Base-by-base conservation (phyloP, 305 asterid genomes). In the Euphrasia arctica region DNA sequence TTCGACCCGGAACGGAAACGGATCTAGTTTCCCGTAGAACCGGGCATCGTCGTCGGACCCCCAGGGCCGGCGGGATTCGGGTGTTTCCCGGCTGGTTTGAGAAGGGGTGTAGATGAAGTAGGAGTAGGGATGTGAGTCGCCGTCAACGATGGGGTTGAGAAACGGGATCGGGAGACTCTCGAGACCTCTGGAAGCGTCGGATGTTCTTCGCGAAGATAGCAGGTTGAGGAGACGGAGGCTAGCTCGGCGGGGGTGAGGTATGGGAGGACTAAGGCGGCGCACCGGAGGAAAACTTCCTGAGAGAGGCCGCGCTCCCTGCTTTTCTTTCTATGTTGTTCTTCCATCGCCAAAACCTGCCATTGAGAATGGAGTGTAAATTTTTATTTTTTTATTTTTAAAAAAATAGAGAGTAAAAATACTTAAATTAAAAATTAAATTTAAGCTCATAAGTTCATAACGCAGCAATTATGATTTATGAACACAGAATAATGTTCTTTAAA, bases 121-220 rank as follows among this genome's bases (percentile, higher is more conserved):
- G 31, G 89, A 66, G 74, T 91, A 91, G 7, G 75, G 82, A 9
- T 78, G 73, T 31, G 75, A 54, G 58, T 86, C 83, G 60, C 65
- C 83, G 64, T 67, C 70, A 61, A 71, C 36, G 65, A 58, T 48
- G 49, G 77, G 74, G 72, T 80, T 85, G 62, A 77, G 59, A 69
- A 82, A 89, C 15, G 95, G 93, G 77, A 83, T 69, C 0, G 95
- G 87, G 58, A 75, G 60, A 29, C 72, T 83, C 79, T 91, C 96
- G 47, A 82, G 72, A 57, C 74, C 74, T 76, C 90, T 78, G 49
- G 89, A 80, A 64, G 83, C 94, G 70, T 91, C 95, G 64, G 83
- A 75, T 58, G 74, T 62, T 76, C 96, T 73, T 64, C 76, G 81
- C 45, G 76, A 32, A 4, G 90, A 77, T 11, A 91, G 82, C 89